Evolutionary conservation across 805 yeast species (phyloP).

Genomic region (Brettanomyces custersianus): DNA sequence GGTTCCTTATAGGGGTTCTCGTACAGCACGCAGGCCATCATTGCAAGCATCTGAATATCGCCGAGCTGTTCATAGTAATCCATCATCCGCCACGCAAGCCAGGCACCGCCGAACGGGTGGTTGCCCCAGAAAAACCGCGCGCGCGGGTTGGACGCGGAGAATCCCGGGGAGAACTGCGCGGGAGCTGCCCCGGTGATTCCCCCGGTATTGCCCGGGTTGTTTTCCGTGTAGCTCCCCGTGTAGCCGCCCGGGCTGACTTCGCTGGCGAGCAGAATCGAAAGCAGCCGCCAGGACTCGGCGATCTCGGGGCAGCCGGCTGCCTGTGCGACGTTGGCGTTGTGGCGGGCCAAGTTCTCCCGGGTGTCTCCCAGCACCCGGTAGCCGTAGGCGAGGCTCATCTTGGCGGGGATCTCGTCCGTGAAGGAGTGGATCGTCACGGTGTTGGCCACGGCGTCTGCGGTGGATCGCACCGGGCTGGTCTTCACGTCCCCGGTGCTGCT

Average conservation of each 20-base stretch:
- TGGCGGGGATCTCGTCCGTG: slow-evolving; percentile 63
- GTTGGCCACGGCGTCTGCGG: slow-evolving; percentile 32
- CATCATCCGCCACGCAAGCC: slow-evolving; percentile 58
- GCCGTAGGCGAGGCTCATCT: slow-evolving; percentile 58
- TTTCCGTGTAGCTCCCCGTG: slow-evolving; percentile 5
- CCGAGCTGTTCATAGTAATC: slow-evolving; percentile 52
- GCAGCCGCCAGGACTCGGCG: slow-evolving; percentile 66
- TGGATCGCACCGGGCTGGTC: slow-evolving; percentile 28
- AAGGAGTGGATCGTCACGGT: slow-evolving; percentile 60
- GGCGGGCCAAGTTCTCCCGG: slow-evolving; percentile 55
- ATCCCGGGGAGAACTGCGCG: slow-evolving; percentile 9
- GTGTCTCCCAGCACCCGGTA: slow-evolving; percentile 55
- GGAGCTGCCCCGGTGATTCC: slow-evolving; percentile 6
- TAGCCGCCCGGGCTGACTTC: slow-evolving; percentile 25
- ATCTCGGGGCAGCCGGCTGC: slow-evolving; percentile 52
- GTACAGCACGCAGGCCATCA: slow-evolving; percentile 66
- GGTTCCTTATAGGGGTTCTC: slow-evolving; percentile 28
- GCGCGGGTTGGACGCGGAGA: slow-evolving; percentile 10
- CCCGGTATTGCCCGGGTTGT: no score
- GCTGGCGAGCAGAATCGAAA: slow-evolving; percentile 38
- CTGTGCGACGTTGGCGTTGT: slow-evolving; percentile 65
- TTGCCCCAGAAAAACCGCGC: slow-evolving; percentile 59
- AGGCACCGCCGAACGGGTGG: slow-evolving; percentile 65
- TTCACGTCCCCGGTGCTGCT: slow-evolving; percentile 21
- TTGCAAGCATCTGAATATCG: slow-evolving; percentile 84